A percentile compares a stretch with the other conserved stretches of the same genome.
Conservation (phyloP, 345 rosid genomes). For the Syzygium aromaticum region DNA sequence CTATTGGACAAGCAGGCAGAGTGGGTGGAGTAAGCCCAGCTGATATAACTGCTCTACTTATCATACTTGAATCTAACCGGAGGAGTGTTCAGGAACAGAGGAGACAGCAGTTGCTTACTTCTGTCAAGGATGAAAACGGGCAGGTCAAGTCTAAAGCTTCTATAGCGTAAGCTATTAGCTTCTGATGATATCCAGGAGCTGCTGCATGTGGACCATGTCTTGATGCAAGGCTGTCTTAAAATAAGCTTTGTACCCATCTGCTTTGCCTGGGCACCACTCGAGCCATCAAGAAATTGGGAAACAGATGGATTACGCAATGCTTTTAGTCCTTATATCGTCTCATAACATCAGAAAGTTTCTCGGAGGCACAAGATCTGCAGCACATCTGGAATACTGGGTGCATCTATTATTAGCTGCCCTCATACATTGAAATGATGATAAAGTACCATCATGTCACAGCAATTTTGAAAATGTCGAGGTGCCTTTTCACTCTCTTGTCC, state of each 20-base stretch:
- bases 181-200: background rate
- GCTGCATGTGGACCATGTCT: background rate
- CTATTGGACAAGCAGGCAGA: constrained; percentile 83
- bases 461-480: background rate
- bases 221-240: background rate
- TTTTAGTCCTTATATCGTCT: background rate
- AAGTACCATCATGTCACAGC: background rate
- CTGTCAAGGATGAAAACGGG: constrained; percentile 21
- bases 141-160: constrained; percentile 3
- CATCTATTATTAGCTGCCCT: background rate
- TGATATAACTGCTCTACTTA: constrained; percentile 82
- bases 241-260: background rate
- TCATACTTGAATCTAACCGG: constrained; percentile 67
- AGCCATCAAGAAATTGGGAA: background rate
- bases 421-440: background rate
- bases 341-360: background rate
- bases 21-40: constrained; percentile 98
- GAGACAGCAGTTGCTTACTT: constrained; percentile 37
- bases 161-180: background rate
- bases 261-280: background rate
- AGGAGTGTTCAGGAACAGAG: constrained; percentile 53
- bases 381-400: background rate
- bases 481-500: background rate
- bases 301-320: background rate
- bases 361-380: background rate